phyloP scores from a whole-genome alignment of 495 filamentous ascomycete species.

The Aspergillus ellipticus region DNA sequence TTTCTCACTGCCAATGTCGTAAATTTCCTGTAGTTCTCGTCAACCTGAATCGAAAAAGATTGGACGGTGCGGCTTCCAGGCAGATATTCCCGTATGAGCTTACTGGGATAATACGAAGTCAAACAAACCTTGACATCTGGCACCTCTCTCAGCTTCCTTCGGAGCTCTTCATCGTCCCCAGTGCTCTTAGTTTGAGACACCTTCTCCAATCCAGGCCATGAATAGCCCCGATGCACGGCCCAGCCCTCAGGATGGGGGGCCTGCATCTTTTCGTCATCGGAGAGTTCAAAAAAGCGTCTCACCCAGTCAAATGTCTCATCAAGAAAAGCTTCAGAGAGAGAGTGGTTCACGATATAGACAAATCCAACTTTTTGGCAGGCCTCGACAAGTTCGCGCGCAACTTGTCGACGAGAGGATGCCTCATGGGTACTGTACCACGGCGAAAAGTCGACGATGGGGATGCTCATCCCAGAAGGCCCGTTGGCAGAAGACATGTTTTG shows the following conservation, averaged over 20 bases:
- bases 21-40: slow-evolving; percentile 50
- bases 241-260: slow-evolving; percentile 60
- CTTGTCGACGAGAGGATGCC: slow-evolving; percentile 29
- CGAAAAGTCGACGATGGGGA: slow-evolving; percentile 55
- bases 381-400: slow-evolving; percentile 46
- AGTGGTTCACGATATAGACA: slow-evolving; percentile 56
- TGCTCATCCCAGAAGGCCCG: slow-evolving; percentile 17
- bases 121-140: slow-evolving; percentile 35
- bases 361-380: slow-evolving; percentile 58
- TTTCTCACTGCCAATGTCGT: slow-evolving; percentile 60
- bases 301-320: slow-evolving; percentile 55
- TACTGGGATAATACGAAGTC: neutral
- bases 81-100: neutral
- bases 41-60: neutral
- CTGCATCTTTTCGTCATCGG: slow-evolving; percentile 43
- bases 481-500: neutral
- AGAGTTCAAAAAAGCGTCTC: slow-evolving; percentile 43
- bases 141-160: slow-evolving; percentile 29
- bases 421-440: slow-evolving; percentile 30
- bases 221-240: slow-evolving; percentile 60
- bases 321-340: slow-evolving; percentile 40
- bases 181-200: slow-evolving; percentile 55
- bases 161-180: slow-evolving; percentile 34
- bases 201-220: slow-evolving; percentile 62
- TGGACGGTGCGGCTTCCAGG: neutral